These are phyloP conservation scores for Tetratostichococcus sp. DNA, from an alignment of 139 green algal species.

Conservation along the genomic window DNA sequence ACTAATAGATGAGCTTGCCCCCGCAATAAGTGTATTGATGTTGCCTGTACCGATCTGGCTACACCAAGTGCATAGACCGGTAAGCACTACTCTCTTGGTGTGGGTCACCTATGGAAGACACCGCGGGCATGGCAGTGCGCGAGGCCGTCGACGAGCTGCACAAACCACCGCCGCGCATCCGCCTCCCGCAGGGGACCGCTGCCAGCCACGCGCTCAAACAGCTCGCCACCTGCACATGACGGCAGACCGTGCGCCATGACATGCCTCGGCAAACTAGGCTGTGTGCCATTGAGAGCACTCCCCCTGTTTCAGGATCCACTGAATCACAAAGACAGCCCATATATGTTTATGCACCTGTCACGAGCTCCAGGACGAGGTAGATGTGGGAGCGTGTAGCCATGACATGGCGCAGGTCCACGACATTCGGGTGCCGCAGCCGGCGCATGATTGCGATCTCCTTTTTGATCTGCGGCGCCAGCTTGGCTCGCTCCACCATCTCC, in stretches of 20 bases:
- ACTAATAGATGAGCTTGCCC: no score
- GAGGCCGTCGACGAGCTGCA: slow-evolving; percentile 63
- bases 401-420: slow-evolving; percentile 69
- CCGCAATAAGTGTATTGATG: no score
- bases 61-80: no score
- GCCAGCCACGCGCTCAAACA: slow-evolving; percentile 64
- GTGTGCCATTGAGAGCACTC: no score
- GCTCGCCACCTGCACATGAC: slow-evolving; percentile 40
- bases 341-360: no score
- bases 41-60: no score
- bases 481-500: slow-evolving; percentile 17
- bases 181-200: slow-evolving; percentile 50
- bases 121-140: slow-evolving; percentile 57
- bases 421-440: slow-evolving; percentile 52
- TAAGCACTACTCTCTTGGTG: no score
- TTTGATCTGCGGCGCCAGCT: slow-evolving; percentile 39
- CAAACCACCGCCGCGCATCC: slow-evolving; percentile 43
- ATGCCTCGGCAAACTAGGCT: no score
- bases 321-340: no score
- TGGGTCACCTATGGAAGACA: slow-evolving; percentile 29
- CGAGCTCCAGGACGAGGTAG: slow-evolving; percentile 76
- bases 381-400: slow-evolving; percentile 59
- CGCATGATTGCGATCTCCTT: slow-evolving; percentile 66
- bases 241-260: no score
- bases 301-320: no score